Evolutionary conservation across 805 yeast species (phyloP).

Genomic region (Saccharomycodes ludwigii): DNA sequence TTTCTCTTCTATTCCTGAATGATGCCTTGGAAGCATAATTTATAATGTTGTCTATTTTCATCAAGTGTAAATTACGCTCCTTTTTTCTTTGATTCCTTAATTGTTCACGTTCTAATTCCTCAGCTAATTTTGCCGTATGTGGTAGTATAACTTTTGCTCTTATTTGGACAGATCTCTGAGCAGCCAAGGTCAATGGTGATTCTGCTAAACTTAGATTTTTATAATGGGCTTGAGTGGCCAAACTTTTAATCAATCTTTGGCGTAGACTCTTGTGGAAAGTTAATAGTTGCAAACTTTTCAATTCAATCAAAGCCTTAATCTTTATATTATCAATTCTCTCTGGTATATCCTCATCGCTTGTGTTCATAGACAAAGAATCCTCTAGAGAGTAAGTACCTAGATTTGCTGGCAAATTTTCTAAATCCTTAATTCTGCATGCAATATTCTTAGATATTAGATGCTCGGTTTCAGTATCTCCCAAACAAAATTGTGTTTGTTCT

Average conservation of each 20-base stretch:
- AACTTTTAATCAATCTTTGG: constrained; percentile 41
- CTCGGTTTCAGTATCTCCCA: constrained; percentile 43
- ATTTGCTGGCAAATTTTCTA: constrained; percentile 59
- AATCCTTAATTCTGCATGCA: constrained; percentile 41
- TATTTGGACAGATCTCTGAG: constrained; percentile 55
- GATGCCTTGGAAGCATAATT: constrained; percentile 21
- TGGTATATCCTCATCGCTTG: constrained; percentile 34
- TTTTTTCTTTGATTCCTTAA: constrained; percentile 42
- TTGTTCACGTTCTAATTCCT: constrained; percentile 55
- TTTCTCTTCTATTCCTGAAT: constrained; percentile 18
- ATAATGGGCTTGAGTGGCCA: constrained; percentile 45
- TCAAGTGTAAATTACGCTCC: constrained; percentile 38
- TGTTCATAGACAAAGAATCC: constrained; percentile 28
- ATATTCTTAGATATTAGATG: constrained; percentile 40
- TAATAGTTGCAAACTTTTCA: constrained; percentile 53
- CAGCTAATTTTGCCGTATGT: constrained; percentile 65
- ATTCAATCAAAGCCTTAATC: constrained; percentile 54
- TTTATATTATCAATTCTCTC: constrained; percentile 44
- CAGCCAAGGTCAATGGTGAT: constrained; percentile 47
- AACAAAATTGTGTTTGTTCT: constrained; percentile 28
- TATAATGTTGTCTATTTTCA: constrained; percentile 31
- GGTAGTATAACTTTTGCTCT: constrained; percentile 60
- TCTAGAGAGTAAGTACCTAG: constrained; percentile 44
- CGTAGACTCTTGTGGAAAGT: constrained; percentile 62
- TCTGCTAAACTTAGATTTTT: constrained; percentile 37